Evolutionary conservation across 768 basidiomycete species (phyloP), one percentile per base, ranked within the genome.

Genomic region (Boletus subcaerulescens): DNA sequence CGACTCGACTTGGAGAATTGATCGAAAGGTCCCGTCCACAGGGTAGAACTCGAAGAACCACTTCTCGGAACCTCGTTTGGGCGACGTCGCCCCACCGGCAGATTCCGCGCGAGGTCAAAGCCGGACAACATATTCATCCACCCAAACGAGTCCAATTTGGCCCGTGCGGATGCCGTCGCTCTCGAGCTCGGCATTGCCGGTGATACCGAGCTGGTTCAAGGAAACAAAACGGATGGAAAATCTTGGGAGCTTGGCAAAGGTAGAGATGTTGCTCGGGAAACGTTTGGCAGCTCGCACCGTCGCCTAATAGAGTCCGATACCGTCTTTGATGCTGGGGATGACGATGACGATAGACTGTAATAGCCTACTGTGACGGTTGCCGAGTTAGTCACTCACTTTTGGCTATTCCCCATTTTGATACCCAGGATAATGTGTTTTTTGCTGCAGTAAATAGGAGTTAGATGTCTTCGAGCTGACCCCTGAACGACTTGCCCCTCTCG

Each of bases 141-240:
- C 60, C 85, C 87, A 3, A 68, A 67, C 41, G 66, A 83, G 41
- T 86, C 84, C 36, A 86, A 86, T 63, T 62, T 85, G 57, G 84
- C 84, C 7, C 83, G 86, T 35, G 86, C 86, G 3, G 85, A 87
- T 55, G 82, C 80, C 10, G 76, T 71, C n/a, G 83, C 83, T 0
- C 65, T 80, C 44, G 76, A 82, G 60, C 69, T 84, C 32, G 85
- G 83, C 22, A 56, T 85, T 17, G 67, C 67, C 4, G 74, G 77
- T 20, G 76, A 79, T 53, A 78, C 80, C 9, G 80, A 83, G 35
- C 71, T 73, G 22, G 80, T 79, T 6, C 68, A 73, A 52, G 75
- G 69, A 10, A 69, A 73, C 57, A 67, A 58, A 35, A 73, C 71
- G 42, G 65, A 68, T 18, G 76, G 75, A 3, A 73, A 69, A 15